phyloP scores from a whole-genome alignment of 2,329 filamentous ascomycete genomes.

The Fusarium ambrosium region DNA sequence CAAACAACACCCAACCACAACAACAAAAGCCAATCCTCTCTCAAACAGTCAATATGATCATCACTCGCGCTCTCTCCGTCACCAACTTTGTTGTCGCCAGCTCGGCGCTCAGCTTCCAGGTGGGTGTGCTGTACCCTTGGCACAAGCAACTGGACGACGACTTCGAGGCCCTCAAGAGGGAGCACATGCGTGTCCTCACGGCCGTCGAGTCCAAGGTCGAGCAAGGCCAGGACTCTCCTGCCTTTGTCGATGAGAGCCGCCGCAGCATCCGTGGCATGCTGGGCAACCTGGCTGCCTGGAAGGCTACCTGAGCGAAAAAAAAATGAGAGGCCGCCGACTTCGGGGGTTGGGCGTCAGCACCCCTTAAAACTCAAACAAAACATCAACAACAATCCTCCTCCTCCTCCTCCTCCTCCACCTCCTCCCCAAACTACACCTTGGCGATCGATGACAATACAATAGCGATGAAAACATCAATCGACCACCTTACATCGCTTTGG shows the following conservation, averaged over 20 bases:
- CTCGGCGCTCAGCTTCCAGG: slow-evolving; percentile 75
- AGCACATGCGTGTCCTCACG: slow-evolving; percentile 42
- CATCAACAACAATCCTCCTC: background rate
- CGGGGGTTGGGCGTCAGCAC: slow-evolving; percentile 14
- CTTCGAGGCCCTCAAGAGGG: slow-evolving; percentile 57
- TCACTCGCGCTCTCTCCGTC: slow-evolving; percentile 47
- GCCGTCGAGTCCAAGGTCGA: slow-evolving; percentile 29
- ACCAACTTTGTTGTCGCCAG: slow-evolving; percentile 73
- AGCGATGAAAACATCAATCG: background rate
- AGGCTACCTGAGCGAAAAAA: slow-evolving; percentile 26
- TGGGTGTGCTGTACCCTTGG: slow-evolving; percentile 79
- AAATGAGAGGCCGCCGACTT: slow-evolving; percentile 29
- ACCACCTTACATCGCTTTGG: background rate
- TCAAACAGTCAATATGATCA: slow-evolving; percentile 37
- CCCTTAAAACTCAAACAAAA: background rate
- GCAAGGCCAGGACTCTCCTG: slow-evolving; percentile 17
- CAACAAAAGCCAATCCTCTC: background rate
- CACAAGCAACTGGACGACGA: slow-evolving; percentile 74
- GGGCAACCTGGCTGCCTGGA: slow-evolving; percentile 34
- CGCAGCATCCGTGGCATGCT: slow-evolving; percentile 31
- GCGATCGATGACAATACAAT: slow-evolving; percentile 6
- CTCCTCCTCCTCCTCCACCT: background rate
- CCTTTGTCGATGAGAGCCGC: slow-evolving; percentile 30
- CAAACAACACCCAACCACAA: slow-evolving; percentile 5
- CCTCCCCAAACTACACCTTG: background rate